A percentile compares a stretch with the other conserved stretches of the same genome.
These are phyloP conservation scores for Fagopyrum tataricum DNA, from an alignment of 148 eudicot genomes.

Conservation along the genomic window DNA sequence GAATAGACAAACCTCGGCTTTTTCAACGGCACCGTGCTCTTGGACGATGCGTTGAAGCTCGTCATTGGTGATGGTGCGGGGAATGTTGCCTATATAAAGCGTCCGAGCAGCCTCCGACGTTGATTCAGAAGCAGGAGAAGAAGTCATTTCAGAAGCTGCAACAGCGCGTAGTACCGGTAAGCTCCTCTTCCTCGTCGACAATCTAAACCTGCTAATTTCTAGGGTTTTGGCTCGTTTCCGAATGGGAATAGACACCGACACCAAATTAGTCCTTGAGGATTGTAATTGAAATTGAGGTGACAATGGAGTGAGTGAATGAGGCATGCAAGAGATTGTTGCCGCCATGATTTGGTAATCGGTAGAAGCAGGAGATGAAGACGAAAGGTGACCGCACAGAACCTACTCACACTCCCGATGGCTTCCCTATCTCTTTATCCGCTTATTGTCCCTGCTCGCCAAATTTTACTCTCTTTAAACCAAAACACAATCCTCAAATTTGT, in stretches of 20 bases:
- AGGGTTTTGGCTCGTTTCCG: neutral
- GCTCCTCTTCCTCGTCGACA: neutral
- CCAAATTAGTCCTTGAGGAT: neutral
- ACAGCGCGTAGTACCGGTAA: neutral
- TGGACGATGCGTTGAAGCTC: conserved; percentile 47
- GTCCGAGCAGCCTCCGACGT: conserved; percentile 29
- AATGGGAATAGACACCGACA: neutral
- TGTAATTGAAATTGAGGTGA: neutral
- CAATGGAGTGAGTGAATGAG: neutral
- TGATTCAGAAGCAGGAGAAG: conserved; percentile 6
- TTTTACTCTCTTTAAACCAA: too few species aligned
- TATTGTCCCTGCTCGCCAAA: neutral
- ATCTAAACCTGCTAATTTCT: neutral
- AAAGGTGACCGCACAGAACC: neutral
- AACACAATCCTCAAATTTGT: too few species aligned
- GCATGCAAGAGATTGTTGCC: conserved; percentile 3
- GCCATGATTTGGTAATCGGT: neutral
- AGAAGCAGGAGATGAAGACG: neutral
- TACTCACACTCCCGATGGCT: neutral
- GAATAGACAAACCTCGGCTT: conserved; percentile 43
- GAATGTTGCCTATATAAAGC: conserved; percentile 57
- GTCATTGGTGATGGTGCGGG: conserved; percentile 49
- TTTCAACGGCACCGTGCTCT: conserved; percentile 59
- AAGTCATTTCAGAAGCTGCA: neutral
- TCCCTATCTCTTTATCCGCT: conserved; percentile 10